Evolutionary conservation across 2,329 filamentous ascomycete genomes (phyloP).

Genomic region (Aureobasidium leucospermi): DNA sequence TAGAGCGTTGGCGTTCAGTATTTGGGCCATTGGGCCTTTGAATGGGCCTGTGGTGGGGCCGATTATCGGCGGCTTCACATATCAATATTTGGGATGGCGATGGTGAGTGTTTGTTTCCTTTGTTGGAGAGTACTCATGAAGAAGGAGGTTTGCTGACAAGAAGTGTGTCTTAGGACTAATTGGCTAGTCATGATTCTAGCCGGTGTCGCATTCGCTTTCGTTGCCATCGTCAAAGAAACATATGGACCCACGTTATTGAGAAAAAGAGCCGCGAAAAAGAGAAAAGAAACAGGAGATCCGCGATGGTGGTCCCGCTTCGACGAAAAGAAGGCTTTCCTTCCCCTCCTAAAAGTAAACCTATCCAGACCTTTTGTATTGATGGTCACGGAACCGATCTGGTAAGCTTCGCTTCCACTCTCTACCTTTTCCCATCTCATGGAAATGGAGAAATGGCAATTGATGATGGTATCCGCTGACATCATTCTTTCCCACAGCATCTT

Average conservation of each 20-base stretch:
- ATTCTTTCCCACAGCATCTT: slow-evolving; percentile 49
- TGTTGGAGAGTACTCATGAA: not conserved
- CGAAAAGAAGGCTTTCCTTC: slow-evolving; percentile 54
- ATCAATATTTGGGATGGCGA: slow-evolving; percentile 72
- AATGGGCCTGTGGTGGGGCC: slow-evolving; percentile 62
- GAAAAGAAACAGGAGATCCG: slow-evolving; percentile 62
- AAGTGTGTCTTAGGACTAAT: slow-evolving; percentile 15
- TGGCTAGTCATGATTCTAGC: slow-evolving; percentile 61
- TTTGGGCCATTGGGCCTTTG: slow-evolving; percentile 78
- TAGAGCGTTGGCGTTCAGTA: slow-evolving; percentile 71
- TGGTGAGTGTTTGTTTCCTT: slow-evolving; percentile 58
- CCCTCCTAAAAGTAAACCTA: slow-evolving; percentile 67
- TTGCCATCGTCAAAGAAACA: slow-evolving; percentile 62
- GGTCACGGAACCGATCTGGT: slow-evolving; percentile 80
- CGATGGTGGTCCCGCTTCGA: slow-evolving; percentile 79
- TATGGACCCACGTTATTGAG: slow-evolving; percentile 67
- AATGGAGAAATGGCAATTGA: no score
- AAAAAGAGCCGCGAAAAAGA: slow-evolving; percentile 54
- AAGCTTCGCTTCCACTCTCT: slow-evolving; percentile 19
- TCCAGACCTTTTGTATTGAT: slow-evolving; percentile 70
- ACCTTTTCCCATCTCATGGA: no score
- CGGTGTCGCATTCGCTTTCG: slow-evolving; percentile 52
- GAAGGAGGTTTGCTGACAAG: slow-evolving; percentile 14
- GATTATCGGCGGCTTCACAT: slow-evolving; percentile 74
- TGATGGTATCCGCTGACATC: not conserved